Evolutionary conservation across 495 filamentous ascomycete genomes (phyloP), one percentile per base, ranked within the genome.

Genomic region (Aspergillus sparsus): DNA sequence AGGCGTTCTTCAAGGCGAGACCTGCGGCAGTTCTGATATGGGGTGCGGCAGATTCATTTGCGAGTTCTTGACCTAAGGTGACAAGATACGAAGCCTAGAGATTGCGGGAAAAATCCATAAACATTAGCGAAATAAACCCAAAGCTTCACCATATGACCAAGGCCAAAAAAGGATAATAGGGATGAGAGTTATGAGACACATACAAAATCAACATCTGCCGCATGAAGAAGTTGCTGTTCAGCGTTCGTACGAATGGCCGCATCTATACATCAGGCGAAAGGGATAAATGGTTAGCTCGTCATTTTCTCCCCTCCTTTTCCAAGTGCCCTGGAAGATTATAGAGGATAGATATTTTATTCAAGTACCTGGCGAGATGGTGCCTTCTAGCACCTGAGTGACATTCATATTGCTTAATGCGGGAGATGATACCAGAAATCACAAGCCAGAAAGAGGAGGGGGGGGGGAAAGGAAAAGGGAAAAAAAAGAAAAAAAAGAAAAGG

Each of bases 1-100:
- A 96, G 66, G 94, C 86, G 80, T 98, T 98, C 80, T 98, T 98
- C 68, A 98, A 77, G 49, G 93, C 92, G 65, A 98, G 85, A 89
- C 92, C 94, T 58, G 94, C 94, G 57, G 94, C 93, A 55, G 87
- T 86, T 81, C 94, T 87, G 66, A 97, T 91, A 73, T 89, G 88
- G 46, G 89, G 78, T 61, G 90, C 83, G 64, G 88, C 85, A 57
- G 83, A 82, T 64, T 98, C 95, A 77, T 96, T 97, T 66, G 93
- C 93, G 63, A 98, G 86, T 73, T 94, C 91, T 76, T 90, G 86
- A 53, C 90, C 91, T 65, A 98, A 88, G 57, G 92, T 94, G 62
- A 86, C 82, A 58, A 98, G 85, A 77, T 98, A 98, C 75, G 84
- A 82, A 59, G 93, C 85, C 94, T 98, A 63, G 67, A 51, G 53